Evolutionary conservation across 148 eudicot genomes (phyloP).

Genomic region (Fagopyrum esculentum): DNA sequence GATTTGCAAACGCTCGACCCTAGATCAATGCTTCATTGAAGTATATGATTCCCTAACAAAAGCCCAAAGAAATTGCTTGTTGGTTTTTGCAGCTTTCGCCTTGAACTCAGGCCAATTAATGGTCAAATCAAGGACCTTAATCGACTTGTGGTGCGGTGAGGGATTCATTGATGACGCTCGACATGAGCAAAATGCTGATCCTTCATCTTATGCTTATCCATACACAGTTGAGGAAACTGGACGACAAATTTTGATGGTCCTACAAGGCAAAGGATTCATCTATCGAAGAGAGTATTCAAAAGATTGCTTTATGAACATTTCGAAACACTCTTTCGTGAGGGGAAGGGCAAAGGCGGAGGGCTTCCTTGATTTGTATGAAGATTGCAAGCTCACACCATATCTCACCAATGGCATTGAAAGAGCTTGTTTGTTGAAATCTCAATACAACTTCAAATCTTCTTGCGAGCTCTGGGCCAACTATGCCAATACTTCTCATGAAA

Average conservation of each 20-base stretch:
- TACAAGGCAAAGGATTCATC: not conserved
- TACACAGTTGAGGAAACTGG: not conserved
- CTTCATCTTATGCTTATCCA: too few relatives aligned
- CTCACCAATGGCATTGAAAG: not conserved
- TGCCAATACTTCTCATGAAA: too few relatives aligned
- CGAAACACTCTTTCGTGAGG: not conserved
- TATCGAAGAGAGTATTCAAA: not conserved
- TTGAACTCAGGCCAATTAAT: not conserved
- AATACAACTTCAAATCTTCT: not conserved
- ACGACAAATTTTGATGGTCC: not conserved
- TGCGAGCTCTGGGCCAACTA: too few relatives aligned
- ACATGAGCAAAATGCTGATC: not conserved
- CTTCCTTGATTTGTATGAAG: not conserved
- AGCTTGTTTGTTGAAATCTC: not conserved
- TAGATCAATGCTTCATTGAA: not conserved
- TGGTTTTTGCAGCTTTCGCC: not conserved
- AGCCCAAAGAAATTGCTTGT: not conserved
- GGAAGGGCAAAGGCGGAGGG: not conserved
- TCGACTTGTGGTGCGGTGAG: slow-evolving; percentile 45
- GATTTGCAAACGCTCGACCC: too few relatives aligned
- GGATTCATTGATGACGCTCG: slow-evolving; percentile 22
- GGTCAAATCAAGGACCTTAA: slow-evolving; percentile 21
- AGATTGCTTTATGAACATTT: not conserved
- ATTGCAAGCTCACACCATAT: not conserved
- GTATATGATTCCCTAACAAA: not conserved